These are phyloP conservation scores for Datisca glomerata DNA, from an alignment of 306 rosid genomes.

Conservation along the genomic window DNA sequence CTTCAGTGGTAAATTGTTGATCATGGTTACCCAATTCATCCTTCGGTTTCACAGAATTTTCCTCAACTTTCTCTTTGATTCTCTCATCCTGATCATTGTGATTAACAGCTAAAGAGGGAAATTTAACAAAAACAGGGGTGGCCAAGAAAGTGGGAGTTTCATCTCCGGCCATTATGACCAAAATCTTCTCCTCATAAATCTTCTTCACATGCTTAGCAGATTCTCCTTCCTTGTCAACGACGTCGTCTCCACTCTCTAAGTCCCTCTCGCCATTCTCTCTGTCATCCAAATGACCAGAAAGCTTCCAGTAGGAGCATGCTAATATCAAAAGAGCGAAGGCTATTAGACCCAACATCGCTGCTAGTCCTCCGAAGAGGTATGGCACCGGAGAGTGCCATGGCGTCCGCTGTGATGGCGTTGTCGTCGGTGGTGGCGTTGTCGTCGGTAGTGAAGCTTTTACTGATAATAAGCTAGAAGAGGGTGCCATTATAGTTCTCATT, in stretches of 20 bases:
- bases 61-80: not conserved
- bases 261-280: slow-evolving; percentile 21
- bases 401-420: no score
- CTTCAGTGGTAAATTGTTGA: no score
- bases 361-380: slow-evolving; percentile 77
- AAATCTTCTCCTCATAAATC: slow-evolving; percentile 52
- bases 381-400: slow-evolving; percentile 95
- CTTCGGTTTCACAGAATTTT: slow-evolving; percentile 14
- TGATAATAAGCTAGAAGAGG: no score
- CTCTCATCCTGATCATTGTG: no score
- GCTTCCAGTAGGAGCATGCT: slow-evolving; percentile 75
- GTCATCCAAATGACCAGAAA: slow-evolving; percentile 11
- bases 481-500: no score
- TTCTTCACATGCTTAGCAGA: slow-evolving; percentile 19
- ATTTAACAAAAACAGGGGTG: slow-evolving; percentile 40
- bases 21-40: slow-evolving; percentile 15
- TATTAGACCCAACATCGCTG: slow-evolving; percentile 72
- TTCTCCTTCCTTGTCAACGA: slow-evolving; percentile 20
- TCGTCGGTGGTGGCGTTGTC: no score
- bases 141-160: slow-evolving; percentile 66
- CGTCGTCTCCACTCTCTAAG: slow-evolving; percentile 18
- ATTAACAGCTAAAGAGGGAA: slow-evolving; percentile 3
- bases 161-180: slow-evolving; percentile 92
- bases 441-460: no score
- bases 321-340: slow-evolving; percentile 66